Evolutionary conservation across 2,329 filamentous ascomycete genomes (phyloP).

Genomic region (Penicillium sclerotiorum): DNA sequence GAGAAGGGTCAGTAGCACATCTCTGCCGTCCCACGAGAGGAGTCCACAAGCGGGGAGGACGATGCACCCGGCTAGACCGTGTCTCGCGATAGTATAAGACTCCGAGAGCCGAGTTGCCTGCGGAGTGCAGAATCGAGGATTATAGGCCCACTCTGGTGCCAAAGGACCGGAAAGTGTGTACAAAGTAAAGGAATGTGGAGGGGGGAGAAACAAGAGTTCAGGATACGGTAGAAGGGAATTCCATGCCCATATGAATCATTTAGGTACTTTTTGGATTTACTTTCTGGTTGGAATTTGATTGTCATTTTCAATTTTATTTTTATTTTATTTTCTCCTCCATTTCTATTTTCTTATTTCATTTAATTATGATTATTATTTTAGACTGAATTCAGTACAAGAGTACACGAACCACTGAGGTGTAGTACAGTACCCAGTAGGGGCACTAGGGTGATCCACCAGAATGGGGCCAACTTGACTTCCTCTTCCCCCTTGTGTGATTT

Average conservation of each 20-base stretch:
- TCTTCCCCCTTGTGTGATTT: conserved; percentile 9
- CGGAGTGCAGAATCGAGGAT: conserved; percentile 3
- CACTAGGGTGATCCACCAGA: conserved; percentile 18
- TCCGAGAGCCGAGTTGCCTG: not conserved
- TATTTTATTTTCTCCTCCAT: too few species aligned
- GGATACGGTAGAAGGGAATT: too few species aligned
- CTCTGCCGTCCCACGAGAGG: conserved; percentile 24
- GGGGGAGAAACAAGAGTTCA: not conserved
- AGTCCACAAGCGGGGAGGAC: conserved; percentile 16
- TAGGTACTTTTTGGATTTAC: too few species aligned
- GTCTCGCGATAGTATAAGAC: not conserved
- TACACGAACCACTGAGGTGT: not conserved
- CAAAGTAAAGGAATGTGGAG: not conserved
- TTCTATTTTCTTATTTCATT: too few species aligned
- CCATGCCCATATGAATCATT: too few species aligned
- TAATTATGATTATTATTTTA: too few species aligned
- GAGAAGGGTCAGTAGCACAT: conserved; percentile 19
- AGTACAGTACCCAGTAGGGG: conserved; percentile 2
- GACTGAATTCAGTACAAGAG: not conserved
- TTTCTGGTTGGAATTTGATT: too few species aligned
- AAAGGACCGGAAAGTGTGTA: not conserved
- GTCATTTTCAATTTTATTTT: too few species aligned
- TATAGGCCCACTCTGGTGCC: not conserved
- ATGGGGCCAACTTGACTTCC: conserved; percentile 14
- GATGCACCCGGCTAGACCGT: conserved; percentile 5